These are phyloP conservation scores for Penicillium brasilianum DNA, from an alignment of 2,329 filamentous ascomycete species.

Conservation along the genomic window DNA sequence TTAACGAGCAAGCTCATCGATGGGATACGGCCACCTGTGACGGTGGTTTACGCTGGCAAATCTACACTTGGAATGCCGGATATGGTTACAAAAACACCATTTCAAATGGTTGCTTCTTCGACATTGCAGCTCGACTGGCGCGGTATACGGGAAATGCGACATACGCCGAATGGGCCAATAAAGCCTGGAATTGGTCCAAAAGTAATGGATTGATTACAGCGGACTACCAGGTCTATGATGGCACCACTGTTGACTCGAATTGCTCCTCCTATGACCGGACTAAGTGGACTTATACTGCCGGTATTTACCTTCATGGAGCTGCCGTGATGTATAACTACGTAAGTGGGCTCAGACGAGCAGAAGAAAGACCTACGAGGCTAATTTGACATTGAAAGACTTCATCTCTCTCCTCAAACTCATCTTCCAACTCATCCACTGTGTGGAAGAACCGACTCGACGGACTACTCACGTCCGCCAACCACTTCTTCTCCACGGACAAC, in stretches of 20 bases:
- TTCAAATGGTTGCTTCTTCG: conserved; percentile 41
- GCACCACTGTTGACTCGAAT: conserved; percentile 56
- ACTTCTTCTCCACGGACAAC: conserved; percentile 57
- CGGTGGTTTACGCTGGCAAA: conserved; percentile 65
- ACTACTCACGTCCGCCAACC: conserved; percentile 60
- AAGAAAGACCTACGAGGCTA: not conserved
- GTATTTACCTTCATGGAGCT: conserved; percentile 59
- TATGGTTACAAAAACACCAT: conserved; percentile 44
- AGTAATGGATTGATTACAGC: conserved; percentile 57
- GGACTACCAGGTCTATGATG: conserved; percentile 60
- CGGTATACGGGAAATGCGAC: conserved; percentile 40
- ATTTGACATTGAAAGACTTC: conserved; percentile 52
- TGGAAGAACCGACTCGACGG: conserved; percentile 61
- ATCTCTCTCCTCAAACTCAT: conserved; percentile 46
- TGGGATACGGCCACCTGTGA: conserved; percentile 71
- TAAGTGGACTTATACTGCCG: conserved; percentile 64
- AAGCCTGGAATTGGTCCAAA: conserved; percentile 64
- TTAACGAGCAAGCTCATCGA: conserved; percentile 74
- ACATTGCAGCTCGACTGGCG: conserved; percentile 38
- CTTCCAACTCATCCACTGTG: conserved; percentile 44
- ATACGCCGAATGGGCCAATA: conserved; percentile 68
- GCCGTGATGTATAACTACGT: conserved; percentile 56
- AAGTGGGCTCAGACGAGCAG: conserved; percentile 10
- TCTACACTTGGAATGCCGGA: conserved; percentile 41
- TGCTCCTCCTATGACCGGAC: conserved; percentile 58